Base-by-base conservation (phyloP, 805 yeast species). In the Hanseniaspora meyeri region DNA sequence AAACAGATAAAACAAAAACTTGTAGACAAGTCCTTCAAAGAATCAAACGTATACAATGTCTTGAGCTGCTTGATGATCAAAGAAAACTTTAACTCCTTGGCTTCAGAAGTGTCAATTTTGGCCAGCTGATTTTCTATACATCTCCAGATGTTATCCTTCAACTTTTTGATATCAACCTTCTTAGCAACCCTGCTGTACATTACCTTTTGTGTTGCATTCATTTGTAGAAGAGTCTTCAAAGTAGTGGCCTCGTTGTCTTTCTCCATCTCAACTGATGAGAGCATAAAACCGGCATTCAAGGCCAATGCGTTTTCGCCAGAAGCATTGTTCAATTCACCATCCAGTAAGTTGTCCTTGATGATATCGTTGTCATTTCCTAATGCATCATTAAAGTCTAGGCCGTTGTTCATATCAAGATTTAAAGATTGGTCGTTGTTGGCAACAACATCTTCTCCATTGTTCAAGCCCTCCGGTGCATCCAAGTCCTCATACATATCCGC, bases 1-100 rank as follows among this genome's bases (percentile, higher is more conserved):
- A 87, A 69, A 62, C 95, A 85, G 58, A 88, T 86, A 63, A 88
- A 88, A 64, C 87, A 85, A 67, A 85, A 85, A 68, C 95, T 83
- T 0, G 95, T 87, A 0, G 95, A 84, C 8, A 89, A 68, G 53
- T 88, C 95, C 51, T 75, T 76, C 61, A 74, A 71, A 49, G 81
- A 77, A 49, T 78, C 81, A 9, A 72, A 68, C 0, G 78, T 73
- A 65, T 89, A 88, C 65, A 73, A 72, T 9, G 69, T 67, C 19
- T 72, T 72, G 27, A 83, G 74, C 31, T 75, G 76, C 2, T 68
- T 68, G 4, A 82, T 78, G 38, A 83, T 71, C 11, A 72, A 73
- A 1, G 77, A 70, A 60, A 82, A 77, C 43, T 63, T 66, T 29
- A 68, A 51, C 10, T 59, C 59, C 38, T 63, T 60, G 10, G 50